A percentile compares a stretch with the other conserved stretches of the same genome.
These are phyloP conservation scores for Penicillium sp. DNA, from an alignment of 2,329 filamentous ascomycete species.

Conservation along the genomic window DNA sequence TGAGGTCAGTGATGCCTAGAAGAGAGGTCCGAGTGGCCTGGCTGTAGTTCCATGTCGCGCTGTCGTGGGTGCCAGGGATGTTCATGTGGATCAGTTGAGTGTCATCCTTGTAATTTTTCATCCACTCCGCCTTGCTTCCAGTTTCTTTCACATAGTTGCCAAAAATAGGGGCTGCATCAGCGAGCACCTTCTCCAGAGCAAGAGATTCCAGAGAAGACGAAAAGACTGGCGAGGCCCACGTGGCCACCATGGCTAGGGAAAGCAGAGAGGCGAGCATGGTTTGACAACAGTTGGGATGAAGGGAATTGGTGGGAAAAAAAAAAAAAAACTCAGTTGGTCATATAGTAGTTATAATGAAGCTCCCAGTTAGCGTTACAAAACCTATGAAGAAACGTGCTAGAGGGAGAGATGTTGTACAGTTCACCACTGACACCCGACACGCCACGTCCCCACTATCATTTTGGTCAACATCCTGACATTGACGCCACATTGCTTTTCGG, in stretches of 20 bases:
- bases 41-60: slow-evolving; percentile 54
- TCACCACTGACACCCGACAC: no score
- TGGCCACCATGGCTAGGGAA: neutral
- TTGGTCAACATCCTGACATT: no score
- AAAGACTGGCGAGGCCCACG: neutral
- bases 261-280: neutral
- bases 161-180: slow-evolving; percentile 46
- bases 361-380: no score
- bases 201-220: slow-evolving; percentile 29
- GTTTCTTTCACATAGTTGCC: slow-evolving; percentile 32
- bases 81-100: slow-evolving; percentile 49
- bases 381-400: no score
- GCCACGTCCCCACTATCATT: no score
- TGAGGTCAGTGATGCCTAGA: slow-evolving; percentile 41
- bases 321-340: neutral
- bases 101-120: slow-evolving; percentile 45
- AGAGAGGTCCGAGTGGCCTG: slow-evolving; percentile 44
- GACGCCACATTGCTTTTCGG: neutral
- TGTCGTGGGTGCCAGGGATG: slow-evolving; percentile 53
- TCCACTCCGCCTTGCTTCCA: slow-evolving; percentile 43
- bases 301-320: neutral
- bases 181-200: slow-evolving; percentile 45
- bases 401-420: no score
- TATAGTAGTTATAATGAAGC: no score
- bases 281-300: neutral